Percentiles rank a stretch among this genome's conserved stretches.
phyloP scores from a whole-genome alignment of 148 eudicot species.

The Nepenthes gracilis region DNA sequence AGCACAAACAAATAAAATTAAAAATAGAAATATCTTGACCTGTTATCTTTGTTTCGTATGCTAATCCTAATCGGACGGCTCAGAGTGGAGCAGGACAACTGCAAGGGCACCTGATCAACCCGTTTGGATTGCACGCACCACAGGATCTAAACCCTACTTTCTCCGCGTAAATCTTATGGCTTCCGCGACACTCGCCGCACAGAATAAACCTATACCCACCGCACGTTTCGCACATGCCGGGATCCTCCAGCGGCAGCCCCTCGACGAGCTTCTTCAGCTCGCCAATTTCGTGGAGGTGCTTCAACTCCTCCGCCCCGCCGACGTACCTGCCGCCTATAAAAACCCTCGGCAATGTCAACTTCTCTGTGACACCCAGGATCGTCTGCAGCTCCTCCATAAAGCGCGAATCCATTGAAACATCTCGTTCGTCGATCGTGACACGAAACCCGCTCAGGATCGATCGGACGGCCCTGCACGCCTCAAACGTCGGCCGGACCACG shows the following conservation, averaged over 20 bases:
- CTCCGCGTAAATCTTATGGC: slow-evolving; percentile 18
- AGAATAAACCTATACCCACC: slow-evolving; percentile 19
- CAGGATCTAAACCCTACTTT: slow-evolving; percentile 25
- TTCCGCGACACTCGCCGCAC: slow-evolving; percentile 36
- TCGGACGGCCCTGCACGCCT: slow-evolving; percentile 31
- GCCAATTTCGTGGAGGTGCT: slow-evolving; percentile 32
- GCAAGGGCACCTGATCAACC: slow-evolving; percentile 16
- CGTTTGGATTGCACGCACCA: slow-evolving; percentile 30
- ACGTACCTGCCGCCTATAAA: slow-evolving; percentile 31
- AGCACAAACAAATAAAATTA: no score
- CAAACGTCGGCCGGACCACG: slow-evolving; percentile 27
- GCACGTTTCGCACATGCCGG: slow-evolving; percentile 12
- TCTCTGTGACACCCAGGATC: slow-evolving; percentile 1
- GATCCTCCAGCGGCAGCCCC: slow-evolving; percentile 7
- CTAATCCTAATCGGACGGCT: no score
- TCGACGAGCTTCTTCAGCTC: slow-evolving; percentile 24
- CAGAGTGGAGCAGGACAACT: no score
- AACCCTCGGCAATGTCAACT: slow-evolving; percentile 22
- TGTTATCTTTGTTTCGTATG: no score
- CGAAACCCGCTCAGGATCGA: slow-evolving; percentile 22
- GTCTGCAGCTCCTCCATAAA: slow-evolving; percentile 25
- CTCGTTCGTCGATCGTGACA: slow-evolving; percentile 44
- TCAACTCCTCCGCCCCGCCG: slow-evolving; percentile 39
- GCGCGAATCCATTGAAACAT: slow-evolving; percentile 29
- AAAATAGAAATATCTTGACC: no score